Base-by-base conservation (phyloP, 2,329 filamentous ascomycete species). In the Cryphonectria naterciae region DNA sequence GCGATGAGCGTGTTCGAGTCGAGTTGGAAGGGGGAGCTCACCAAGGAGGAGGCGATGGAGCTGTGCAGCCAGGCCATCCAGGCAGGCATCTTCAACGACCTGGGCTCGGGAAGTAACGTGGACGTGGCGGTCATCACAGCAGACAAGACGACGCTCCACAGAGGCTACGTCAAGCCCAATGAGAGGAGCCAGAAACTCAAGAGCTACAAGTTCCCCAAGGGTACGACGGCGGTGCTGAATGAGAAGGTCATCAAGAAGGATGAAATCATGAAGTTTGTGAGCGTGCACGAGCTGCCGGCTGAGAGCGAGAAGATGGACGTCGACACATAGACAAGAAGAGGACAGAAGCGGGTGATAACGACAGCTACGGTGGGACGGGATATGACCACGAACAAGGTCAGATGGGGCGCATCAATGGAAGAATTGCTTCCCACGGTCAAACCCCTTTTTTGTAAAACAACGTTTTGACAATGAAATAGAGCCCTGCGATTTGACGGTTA, bases 1-100 rank as follows among this genome's bases (percentile, higher is more conserved):
- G 96, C 96, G 80, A 99, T 99, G 96, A 93, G 93, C 43, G 93
- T 99, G 67, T 99, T 99, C 79, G 96, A 99, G 87, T 97, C 95
- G 65, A 91, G 92, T 83, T 99, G 97, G 97, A 93, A 95, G 87
- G 85, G 89, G 10, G 84, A 90, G 73, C 82, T 98, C 80, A 92
- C 88, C 74, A 87, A 89, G 76, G 92, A 97, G 52, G 93, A 93
- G 65, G 95, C 95, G n/a, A 85, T 98, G 72, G 90, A 91, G 78
- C 86, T 98, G 74, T 91, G 91, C 79, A 88, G 92, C 70, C 91
- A 98, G 76, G 95, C 95, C 63, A 98, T 99, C 79, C 87, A 94
- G 84, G 92, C 97, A 15, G 96, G 96, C 91, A 97, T 99, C 84
- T 99, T 96, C 86, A 99, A 99, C 86, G 96, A 99, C 83, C 81